Evolutionary conservation across 768 basidiomycete genomes (phyloP).

Genomic region (Lentinula edodes): DNA sequence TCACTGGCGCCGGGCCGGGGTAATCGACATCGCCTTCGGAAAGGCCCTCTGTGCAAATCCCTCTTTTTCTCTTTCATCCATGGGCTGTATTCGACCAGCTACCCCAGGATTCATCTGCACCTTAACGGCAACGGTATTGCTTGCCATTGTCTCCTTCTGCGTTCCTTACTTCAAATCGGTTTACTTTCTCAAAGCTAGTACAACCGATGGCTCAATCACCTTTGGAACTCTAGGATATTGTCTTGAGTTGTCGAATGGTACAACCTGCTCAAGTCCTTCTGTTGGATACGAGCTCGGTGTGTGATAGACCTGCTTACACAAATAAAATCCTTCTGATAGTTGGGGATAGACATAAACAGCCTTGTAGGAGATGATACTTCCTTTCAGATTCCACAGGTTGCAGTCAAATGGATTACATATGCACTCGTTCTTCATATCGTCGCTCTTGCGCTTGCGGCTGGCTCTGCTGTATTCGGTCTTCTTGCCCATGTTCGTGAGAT

Average conservation of each 20-base stretch:
- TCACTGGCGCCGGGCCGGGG: not conserved
- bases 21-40: not conserved
- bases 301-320: constrained; percentile 18
- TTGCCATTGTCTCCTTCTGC: constrained; percentile 85
- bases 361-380: constrained; percentile 65
- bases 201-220: constrained; percentile 59
- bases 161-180: constrained; percentile 87
- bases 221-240: constrained; percentile 94
- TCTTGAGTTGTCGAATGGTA: constrained; percentile 44
- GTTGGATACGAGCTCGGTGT: constrained; percentile 87
- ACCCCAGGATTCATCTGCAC: constrained; percentile 88
- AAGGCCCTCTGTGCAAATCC: not conserved
- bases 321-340: constrained; percentile 5
- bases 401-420: constrained; percentile 95
- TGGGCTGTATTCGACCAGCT: constrained; percentile 73
- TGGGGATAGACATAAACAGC: constrained; percentile 64
- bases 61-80: constrained; percentile 18
- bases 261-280: constrained; percentile 71
- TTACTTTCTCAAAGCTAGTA: constrained; percentile 79
- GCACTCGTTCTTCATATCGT: constrained; percentile 88
- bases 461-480: constrained; percentile 75
- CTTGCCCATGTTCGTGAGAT: constrained; percentile 85
- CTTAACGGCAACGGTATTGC: constrained; percentile 67
- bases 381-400: constrained; percentile 73
- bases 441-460: constrained; percentile 68